A percentile compares a stretch with the other conserved stretches of the same genome.
These are phyloP conservation scores for Conringia planisiliqua DNA, from an alignment of 345 rosid genomes.

Conservation along the genomic window DNA sequence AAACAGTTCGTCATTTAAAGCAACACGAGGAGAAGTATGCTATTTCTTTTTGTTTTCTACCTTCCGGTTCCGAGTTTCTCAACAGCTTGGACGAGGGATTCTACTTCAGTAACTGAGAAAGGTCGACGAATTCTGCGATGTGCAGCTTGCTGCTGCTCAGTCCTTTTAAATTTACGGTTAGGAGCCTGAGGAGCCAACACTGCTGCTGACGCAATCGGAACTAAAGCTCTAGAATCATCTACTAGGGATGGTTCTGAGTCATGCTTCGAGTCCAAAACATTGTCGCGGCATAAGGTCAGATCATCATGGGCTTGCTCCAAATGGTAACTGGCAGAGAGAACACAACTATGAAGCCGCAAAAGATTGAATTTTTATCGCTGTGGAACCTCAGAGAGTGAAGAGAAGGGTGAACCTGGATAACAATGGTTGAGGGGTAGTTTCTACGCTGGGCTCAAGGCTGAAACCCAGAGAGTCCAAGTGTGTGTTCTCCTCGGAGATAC, in stretches of 20 bases:
- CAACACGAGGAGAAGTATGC: background rate
- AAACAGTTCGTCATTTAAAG: background rate
- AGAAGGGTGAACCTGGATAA: conserved; percentile 54
- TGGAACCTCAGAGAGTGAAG: background rate
- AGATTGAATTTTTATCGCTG: background rate
- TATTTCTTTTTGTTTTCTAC: conserved; percentile 25
- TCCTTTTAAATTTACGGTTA: conserved; percentile 59
- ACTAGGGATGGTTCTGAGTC: conserved; percentile 61
- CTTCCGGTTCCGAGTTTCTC: conserved; percentile 98
- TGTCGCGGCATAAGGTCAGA: conserved; percentile 27
- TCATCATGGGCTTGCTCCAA: conserved; percentile 8
- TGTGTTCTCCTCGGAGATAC: conserved; percentile 60
- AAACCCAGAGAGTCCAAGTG: conserved; percentile 71
- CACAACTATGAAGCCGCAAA: background rate
- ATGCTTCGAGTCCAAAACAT: conserved; percentile 57
- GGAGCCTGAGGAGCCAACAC: conserved; percentile 44
- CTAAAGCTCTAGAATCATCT: conserved; percentile 56
- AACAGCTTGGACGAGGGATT: conserved; percentile 92
- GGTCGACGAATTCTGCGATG: conserved; percentile 99
- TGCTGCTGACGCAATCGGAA: conserved; percentile 52
- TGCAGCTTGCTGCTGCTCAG: conserved; percentile 46
- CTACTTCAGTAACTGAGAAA: conserved; percentile 95
- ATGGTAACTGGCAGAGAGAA: conserved; percentile 11
- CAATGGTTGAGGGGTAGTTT: conserved; percentile 39
- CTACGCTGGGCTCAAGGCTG: conserved; percentile 74